Evolutionary conservation across 176 grass and related monocot species (phyloP).

Genomic region (Melocanna baccifera): DNA sequence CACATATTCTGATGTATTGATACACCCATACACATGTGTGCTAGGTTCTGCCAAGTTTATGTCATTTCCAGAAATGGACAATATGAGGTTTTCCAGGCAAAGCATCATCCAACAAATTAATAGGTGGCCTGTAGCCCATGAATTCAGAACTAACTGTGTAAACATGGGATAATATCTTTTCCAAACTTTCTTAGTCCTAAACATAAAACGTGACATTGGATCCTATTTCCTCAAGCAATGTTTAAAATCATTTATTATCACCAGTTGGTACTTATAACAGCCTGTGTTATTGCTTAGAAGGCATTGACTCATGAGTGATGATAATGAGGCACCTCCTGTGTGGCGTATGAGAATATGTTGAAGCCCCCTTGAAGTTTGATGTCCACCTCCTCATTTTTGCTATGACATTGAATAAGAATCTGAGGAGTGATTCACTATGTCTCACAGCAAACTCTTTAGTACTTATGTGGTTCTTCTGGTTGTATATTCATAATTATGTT

Average conservation of each 20-base stretch:
- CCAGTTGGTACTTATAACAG: too few species aligned
- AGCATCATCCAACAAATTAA: not conserved
- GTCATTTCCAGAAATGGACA: not conserved
- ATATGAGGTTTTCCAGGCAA: not conserved
- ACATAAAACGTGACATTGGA: too few species aligned
- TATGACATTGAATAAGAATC: not conserved
- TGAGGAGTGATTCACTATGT: not conserved
- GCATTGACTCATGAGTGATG: not conserved
- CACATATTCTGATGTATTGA: not conserved
- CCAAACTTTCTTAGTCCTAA: too few species aligned
- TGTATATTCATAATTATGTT: constrained; percentile 13
- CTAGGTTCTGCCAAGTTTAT: not conserved
- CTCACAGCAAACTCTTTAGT: too few species aligned
- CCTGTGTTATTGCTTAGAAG: too few species aligned
- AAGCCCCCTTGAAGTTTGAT: constrained; percentile 11
- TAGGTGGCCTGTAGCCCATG: too few species aligned
- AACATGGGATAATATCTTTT: not conserved
- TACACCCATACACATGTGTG: constrained; percentile 2
- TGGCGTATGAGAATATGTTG: not conserved
- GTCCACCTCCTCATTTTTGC: not conserved
- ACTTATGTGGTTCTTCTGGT: not conserved
- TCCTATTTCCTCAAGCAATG: too few species aligned
- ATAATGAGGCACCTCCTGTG: not conserved
- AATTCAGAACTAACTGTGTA: too few species aligned
- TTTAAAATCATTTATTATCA: too few species aligned